These are phyloP conservation scores for Stramenopiles sp. DNA, from an alignment of 352 stramenopile species.

Conservation along the genomic window DNA sequence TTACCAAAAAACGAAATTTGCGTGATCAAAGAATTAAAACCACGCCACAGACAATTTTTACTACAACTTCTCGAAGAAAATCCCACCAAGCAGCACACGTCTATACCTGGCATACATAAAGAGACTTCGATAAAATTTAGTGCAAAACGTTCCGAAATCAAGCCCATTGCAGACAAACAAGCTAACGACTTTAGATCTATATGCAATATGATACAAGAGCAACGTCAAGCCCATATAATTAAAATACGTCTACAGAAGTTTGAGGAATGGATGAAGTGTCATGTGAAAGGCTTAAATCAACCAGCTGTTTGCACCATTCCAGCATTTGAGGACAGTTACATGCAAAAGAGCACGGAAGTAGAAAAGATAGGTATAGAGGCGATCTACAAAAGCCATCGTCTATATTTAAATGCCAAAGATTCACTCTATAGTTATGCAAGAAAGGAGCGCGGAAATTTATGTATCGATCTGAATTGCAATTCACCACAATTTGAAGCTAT, in stretches of 20 bases:
- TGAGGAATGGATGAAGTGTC: not conserved
- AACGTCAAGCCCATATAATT: too few species aligned
- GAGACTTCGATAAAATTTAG: not conserved
- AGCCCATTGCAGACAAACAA: too few species aligned
- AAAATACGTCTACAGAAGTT: not conserved
- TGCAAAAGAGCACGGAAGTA: not conserved
- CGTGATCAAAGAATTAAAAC: not conserved
- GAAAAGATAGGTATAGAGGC: not conserved
- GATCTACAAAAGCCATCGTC: not conserved
- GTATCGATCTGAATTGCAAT: not conserved
- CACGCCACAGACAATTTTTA: not conserved
- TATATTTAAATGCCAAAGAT: not conserved
- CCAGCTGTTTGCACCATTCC: too few species aligned
- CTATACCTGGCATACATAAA: not conserved
- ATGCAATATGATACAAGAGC: too few species aligned
- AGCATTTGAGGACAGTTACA: not conserved
- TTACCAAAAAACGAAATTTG: not conserved
- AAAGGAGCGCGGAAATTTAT: not conserved
- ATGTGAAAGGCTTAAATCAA: too few species aligned
- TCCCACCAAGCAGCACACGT: not conserved
- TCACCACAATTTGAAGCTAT: not conserved
- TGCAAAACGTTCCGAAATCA: not conserved
- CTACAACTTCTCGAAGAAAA: not conserved
- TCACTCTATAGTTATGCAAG: not conserved
- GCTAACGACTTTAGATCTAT: too few species aligned